A percentile compares a stretch with the other conserved stretches of the same genome.
These are phyloP conservation scores for Paramecium sonneborni DNA, from an alignment of 73 alveolate genomes.

Conservation along the genomic window DNA sequence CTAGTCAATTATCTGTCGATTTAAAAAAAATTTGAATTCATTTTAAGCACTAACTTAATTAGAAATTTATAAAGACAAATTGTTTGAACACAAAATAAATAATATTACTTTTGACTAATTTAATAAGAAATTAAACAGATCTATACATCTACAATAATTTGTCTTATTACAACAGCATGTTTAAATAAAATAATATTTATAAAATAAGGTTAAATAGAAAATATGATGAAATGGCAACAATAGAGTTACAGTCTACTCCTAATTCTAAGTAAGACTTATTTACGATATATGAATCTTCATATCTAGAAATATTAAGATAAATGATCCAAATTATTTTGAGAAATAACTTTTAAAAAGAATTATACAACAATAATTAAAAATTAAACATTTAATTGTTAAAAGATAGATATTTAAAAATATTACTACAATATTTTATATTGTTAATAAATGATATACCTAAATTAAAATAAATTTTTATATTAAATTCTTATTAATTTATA, in stretches of 20 bases:
- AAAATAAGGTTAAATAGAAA: constrained; percentile 67
- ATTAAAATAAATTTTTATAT: neutral
- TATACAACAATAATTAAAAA: constrained; percentile 74
- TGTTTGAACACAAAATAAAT: neutral
- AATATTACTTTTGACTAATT: neutral
- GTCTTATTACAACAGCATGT: constrained; percentile 62
- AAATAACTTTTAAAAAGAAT: constrained; percentile 73
- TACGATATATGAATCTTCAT: constrained; percentile 61
- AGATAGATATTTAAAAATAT: constrained; percentile 72
- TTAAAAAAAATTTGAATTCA: too few species aligned
- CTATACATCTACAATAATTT: constrained; percentile 44
- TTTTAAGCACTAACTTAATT: neutral
- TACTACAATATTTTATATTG: neutral
- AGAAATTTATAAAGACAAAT: neutral
- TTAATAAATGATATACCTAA: neutral
- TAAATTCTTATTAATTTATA: constrained; percentile 54
- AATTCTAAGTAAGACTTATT: constrained; percentile 53
- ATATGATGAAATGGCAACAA: constrained; percentile 70
- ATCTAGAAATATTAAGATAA: constrained; percentile 49
- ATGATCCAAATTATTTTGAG: constrained; percentile 65
- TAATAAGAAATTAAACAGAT: neutral
- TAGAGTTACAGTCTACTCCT: constrained; percentile 54
- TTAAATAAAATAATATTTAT: constrained; percentile 45
- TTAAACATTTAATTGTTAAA: constrained; percentile 75
- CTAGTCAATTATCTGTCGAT: neutral